Conservation (phyloP, 352 stramenopile genomes). For the Hyaloperonospora brassicae region DNA sequence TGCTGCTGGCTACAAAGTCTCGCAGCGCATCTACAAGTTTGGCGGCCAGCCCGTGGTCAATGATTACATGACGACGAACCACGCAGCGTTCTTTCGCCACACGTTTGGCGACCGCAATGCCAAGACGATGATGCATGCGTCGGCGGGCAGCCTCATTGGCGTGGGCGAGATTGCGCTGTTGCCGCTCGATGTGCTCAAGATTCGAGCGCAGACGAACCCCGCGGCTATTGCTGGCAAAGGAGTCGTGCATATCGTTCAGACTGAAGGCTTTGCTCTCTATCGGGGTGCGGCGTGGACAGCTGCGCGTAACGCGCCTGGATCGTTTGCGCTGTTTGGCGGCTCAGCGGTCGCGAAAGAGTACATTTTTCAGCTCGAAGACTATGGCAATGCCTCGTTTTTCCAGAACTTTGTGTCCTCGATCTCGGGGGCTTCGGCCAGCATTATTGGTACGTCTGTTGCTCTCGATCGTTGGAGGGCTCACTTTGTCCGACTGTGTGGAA, state of each 20-base stretch:
- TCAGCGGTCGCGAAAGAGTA: slow-evolving; percentile 86
- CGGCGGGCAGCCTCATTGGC: slow-evolving; percentile 89
- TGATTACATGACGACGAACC: slow-evolving; percentile 88
- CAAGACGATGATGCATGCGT: slow-evolving; percentile 91
- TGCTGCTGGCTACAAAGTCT: slow-evolving; percentile 93
- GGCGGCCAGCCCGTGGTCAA: slow-evolving; percentile 90
- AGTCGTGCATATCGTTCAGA: slow-evolving; percentile 88
- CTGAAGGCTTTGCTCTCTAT: slow-evolving; percentile 89
- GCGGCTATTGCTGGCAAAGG: slow-evolving; percentile 87
- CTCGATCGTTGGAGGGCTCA: neutral
- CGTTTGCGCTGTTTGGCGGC: slow-evolving; percentile 92
- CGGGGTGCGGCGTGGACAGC: slow-evolving; percentile 87
- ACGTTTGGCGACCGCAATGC: slow-evolving; percentile 89
- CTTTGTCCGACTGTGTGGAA: neutral
- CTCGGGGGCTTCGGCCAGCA: slow-evolving; percentile 66
- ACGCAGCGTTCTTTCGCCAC: slow-evolving; percentile 82
- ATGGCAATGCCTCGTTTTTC: slow-evolving; percentile 86
- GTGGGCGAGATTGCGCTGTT: slow-evolving; percentile 92
- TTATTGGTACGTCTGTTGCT: slow-evolving; percentile 52
- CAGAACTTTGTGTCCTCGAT: slow-evolving; percentile 89
- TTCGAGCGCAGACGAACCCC: slow-evolving; percentile 93
- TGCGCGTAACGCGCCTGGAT: slow-evolving; percentile 90
- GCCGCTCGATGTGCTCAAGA: slow-evolving; percentile 95
- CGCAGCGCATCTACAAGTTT: slow-evolving; percentile 96
- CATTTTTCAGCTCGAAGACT: slow-evolving; percentile 86